Evolutionary conservation across 2,329 filamentous ascomycete species (phyloP), one percentile per base, ranked within the genome.

Genomic region (Sclerotinia borealis): DNA sequence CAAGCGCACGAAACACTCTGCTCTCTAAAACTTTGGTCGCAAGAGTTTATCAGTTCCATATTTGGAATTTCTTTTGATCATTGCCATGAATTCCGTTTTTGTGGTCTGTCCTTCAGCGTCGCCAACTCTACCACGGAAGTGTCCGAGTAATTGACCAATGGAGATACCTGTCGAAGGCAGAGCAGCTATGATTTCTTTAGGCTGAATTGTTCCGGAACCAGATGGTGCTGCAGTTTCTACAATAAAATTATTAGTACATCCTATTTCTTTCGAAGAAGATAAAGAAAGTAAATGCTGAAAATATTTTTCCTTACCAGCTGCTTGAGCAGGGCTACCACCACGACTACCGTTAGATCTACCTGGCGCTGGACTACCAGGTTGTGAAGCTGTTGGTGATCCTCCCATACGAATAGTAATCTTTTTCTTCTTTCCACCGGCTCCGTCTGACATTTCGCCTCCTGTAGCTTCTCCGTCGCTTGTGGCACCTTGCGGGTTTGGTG

Each of bases 381-480:
- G 80, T 10, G 86, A 90, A 19, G 79, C 84, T 9, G 77, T 77
- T 6, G 86, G 85, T 7, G 70, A 70, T 19, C 75, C 77, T 56
- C 76, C 78, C 25, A 80, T 77, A 59, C 79, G 76, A 63, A 76
- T 75, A 59, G 85, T 75, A 73, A 83, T 85, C 69, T 85, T 74
- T 73, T 83, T 84, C 72, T 82, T 83, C 74, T 83, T 83, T 74
- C 80, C 82, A 59, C 79, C 47, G 8, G 54, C 55, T 34, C 61
- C 81, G 67, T 88, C 85, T 1, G 85, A 87, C 78, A 85, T 87
- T 70, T 88, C 86, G 41, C 85, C 86, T 43, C 81, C 87, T 1
- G 88, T 91, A 45, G 81, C 87, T 73, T 92, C 89, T 27, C 86
- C 89, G 68, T 92, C 90, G 68, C 88, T 91, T 61, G 84, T 84